Evolutionary conservation across 2,329 filamentous ascomycete species (phyloP).

Genomic region (Ambrosiella xylebori): DNA sequence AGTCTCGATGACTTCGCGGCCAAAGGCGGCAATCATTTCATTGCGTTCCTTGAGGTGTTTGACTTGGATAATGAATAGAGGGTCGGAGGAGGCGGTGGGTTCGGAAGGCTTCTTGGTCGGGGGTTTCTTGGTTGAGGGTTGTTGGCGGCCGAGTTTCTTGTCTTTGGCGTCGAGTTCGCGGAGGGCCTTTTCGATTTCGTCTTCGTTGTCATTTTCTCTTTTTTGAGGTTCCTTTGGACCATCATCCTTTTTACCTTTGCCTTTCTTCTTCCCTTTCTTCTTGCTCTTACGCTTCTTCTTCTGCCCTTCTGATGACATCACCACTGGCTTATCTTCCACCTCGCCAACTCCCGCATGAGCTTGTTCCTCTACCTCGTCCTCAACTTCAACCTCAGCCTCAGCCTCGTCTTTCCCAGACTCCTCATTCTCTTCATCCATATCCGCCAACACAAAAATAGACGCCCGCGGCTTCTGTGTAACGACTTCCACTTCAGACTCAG

Average conservation of each 20-base stretch:
- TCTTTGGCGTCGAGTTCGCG: constrained; percentile 27
- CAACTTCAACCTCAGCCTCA: constrained; percentile 15
- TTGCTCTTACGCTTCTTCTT: constrained; percentile 22
- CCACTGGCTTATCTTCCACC: constrained; percentile 1
- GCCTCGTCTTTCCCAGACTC: constrained; percentile 22
- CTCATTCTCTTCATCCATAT: constrained; percentile 25
- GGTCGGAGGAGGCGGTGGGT: constrained; percentile 5
- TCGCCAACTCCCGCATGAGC: constrained; percentile 1
- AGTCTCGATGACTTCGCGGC: constrained; percentile 38
- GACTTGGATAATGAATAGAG: constrained; percentile 33
- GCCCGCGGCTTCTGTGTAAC: constrained; percentile 22
- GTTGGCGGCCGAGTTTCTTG: neutral
- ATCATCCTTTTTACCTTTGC: neutral
- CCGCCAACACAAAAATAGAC: constrained; percentile 35
- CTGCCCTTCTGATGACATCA: constrained; percentile 12
- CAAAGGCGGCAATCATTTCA: constrained; percentile 61
- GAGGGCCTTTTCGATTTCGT: constrained; percentile 40
- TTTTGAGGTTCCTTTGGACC: constrained; percentile 12
- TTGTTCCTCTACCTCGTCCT: constrained; percentile 14
- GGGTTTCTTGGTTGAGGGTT: neutral
- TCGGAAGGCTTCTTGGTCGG: neutral
- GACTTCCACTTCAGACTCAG: constrained; percentile 19
- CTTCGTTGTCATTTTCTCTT: constrained; percentile 19
- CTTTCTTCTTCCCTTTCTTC: constrained; percentile 22
- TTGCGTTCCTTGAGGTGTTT: constrained; percentile 70